A percentile compares a stretch with the other conserved stretches of the same genome.
phyloP scores from a whole-genome alignment of 495 filamentous ascomycete genomes.

The Aspergillus steynii region DNA sequence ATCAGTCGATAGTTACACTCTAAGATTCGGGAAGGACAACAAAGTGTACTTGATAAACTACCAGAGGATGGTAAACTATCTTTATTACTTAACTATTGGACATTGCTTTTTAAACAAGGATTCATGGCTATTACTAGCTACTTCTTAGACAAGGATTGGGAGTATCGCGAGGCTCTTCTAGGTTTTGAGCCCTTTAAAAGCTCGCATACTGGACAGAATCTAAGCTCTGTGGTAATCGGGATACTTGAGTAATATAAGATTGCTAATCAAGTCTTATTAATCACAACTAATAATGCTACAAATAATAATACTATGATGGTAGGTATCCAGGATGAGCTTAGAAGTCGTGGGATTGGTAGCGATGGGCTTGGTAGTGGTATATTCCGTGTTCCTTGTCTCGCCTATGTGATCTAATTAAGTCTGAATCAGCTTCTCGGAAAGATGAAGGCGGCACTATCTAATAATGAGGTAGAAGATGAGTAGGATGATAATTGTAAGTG shows the following conservation, averaged over 20 bases:
- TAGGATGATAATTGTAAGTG: neutral
- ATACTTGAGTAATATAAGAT: slow-evolving; percentile 12
- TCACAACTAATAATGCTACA: slow-evolving; percentile 15
- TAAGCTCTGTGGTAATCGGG: neutral
- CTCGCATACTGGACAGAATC: neutral
- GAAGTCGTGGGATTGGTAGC: too few species aligned
- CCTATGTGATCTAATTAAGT: too few species aligned
- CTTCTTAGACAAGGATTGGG: neutral
- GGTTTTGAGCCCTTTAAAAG: slow-evolving; percentile 4
- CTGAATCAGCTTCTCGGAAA: too few species aligned
- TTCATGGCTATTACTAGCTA: neutral
- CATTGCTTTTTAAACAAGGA: too few species aligned
- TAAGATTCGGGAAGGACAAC: too few species aligned
- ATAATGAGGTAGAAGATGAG: neutral
- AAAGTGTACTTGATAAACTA: neutral
- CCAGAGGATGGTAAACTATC: neutral
- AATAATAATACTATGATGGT: slow-evolving; percentile 14
- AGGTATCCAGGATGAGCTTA: too few species aligned
- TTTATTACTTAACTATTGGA: neutral
- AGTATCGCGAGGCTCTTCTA: too few species aligned
- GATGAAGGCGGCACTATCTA: slow-evolving; percentile 1
- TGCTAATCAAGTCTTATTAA: slow-evolving; percentile 11
- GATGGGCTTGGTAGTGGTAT: too few species aligned
- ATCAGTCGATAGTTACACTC: too few species aligned
- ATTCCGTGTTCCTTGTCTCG: slow-evolving; percentile 9